A percentile compares a stretch with the other conserved stretches of the same genome.
These are phyloP conservation scores for Sugiyamaella castrensis DNA, from an alignment of 1,139 yeast genomes.

Conservation along the genomic window DNA sequence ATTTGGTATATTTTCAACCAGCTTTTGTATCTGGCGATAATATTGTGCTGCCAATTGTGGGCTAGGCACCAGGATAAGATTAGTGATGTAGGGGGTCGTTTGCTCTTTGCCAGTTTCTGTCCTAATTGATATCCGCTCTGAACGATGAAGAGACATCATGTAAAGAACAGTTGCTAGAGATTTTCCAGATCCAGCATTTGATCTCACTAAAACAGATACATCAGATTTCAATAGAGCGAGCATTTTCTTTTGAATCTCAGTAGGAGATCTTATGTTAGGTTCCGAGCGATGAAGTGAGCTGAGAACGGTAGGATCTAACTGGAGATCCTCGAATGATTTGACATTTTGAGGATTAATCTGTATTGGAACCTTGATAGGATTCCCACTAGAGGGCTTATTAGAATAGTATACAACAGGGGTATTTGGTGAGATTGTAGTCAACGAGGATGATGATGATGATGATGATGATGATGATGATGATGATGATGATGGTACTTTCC, in stretches of 20 bases:
- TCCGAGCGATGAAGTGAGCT: constrained; percentile 14
- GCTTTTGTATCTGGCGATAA: constrained; percentile 37
- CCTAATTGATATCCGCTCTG: not conserved
- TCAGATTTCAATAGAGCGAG: constrained; percentile 34
- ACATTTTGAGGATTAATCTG: constrained; percentile 28
- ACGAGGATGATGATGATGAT: too few species aligned
- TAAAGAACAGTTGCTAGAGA: constrained; percentile 30
- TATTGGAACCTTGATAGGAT: constrained; percentile 13
- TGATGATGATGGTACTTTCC: too few species aligned
- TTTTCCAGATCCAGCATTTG: constrained; percentile 34
- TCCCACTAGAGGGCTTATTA: not conserved
- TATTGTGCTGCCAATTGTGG: constrained; percentile 79
- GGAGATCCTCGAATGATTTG: constrained; percentile 24
- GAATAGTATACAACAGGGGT: constrained; percentile 7
- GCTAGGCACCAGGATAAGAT: constrained; percentile 70
- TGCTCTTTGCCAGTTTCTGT: not conserved
- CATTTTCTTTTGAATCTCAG: constrained; percentile 33
- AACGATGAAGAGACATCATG: constrained; percentile 20
- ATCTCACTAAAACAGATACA: constrained; percentile 29
- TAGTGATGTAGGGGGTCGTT: constrained; percentile 21
- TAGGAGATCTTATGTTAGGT: constrained; percentile 26
- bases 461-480: too few species aligned
- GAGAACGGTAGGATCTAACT: constrained; percentile 18
- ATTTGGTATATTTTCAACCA: constrained; percentile 48
- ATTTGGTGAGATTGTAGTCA: not conserved